A percentile compares a stretch with the other conserved stretches of the same genome.
Evolutionary conservation across 192 early-diverging fungal species (phyloP).

Genomic region (Rhizoclosmatium globosum): DNA sequence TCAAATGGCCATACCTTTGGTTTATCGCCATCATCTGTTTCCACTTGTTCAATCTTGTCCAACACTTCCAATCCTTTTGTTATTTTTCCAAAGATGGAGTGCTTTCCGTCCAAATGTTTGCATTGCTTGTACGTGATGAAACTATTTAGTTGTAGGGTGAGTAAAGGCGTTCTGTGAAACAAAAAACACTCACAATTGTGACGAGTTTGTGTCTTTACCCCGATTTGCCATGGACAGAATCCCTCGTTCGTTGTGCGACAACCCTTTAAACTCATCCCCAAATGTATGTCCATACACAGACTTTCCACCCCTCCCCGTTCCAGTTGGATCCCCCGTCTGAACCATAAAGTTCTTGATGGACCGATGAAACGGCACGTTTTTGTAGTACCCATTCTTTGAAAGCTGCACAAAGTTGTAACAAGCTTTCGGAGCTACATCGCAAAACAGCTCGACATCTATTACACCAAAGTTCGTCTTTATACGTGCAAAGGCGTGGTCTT

Average conservation of each 20-base stretch:
- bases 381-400: slow-evolving; percentile 84
- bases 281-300: slow-evolving; percentile 57
- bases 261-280: slow-evolving; percentile 63
- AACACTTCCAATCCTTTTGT: slow-evolving; percentile 88
- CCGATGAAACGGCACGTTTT: slow-evolving; percentile 83
- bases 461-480: slow-evolving; percentile 86
- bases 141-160: slow-evolving; percentile 26
- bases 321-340: slow-evolving; percentile 63
- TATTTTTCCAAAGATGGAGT: slow-evolving; percentile 94
- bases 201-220: slow-evolving; percentile 90
- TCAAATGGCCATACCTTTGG: slow-evolving; percentile 57
- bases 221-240: slow-evolving; percentile 96
- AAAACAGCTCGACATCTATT: slow-evolving; percentile 82
- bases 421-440: slow-evolving; percentile 79
- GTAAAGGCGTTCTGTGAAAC: neutral
- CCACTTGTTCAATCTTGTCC: slow-evolving; percentile 78
- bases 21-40: slow-evolving; percentile 74
- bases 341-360: slow-evolving; percentile 66
- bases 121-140: slow-evolving; percentile 60
- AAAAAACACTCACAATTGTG: slow-evolving; percentile 67
- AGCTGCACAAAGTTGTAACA: slow-evolving; percentile 95
- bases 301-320: slow-evolving; percentile 59
- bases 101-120: slow-evolving; percentile 74
- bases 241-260: slow-evolving; percentile 83
- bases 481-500: slow-evolving; percentile 78